Evolutionary conservation across 2,329 filamentous ascomycete species (phyloP), one percentile per base, ranked within the genome.

Genomic region (Sporothrix brunneoviolacea): DNA sequence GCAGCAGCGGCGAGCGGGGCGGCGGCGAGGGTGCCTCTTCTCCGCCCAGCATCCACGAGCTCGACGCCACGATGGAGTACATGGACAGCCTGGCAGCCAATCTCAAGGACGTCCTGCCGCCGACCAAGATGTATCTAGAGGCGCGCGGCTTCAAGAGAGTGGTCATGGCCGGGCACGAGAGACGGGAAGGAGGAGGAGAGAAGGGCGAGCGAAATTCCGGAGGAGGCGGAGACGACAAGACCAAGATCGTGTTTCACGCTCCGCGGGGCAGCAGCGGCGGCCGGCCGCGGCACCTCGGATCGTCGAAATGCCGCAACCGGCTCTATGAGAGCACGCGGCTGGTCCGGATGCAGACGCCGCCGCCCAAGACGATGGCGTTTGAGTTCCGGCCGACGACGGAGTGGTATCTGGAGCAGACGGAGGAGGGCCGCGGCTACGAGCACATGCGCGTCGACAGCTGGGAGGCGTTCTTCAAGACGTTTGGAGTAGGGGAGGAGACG

Each of bases 321-420:
- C 63, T 80, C 18, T 70, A 70, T 53, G 66, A 72, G 33, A 59
- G 62, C 35, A 68, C 70, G 4, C 56, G 56, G 7, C 46, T 58
- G 8, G 53, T 54, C 39, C 60, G 44, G 50, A 55, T 32, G 54
- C 59, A 13, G 49, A 51, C 62, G 16, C 44, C 53, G 6, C 37
- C 50, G 3, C 58, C 58, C 16, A 52, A 41, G 5, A 49, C 39
- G 2, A 68, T 74, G 59, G 9, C 42, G 22, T 78, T 70, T 57
- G 59, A 58, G 15, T 80, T 74, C 56, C 60, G 59, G 37, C 69
- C 74, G 8, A 81, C 78, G 2, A 53, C 65, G 53, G 62, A 71
- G 4, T 82, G 79, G 79, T 82, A 81, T 55, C 56, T 57, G 4
- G 64, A 71, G 33, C 73, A 77, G 54, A 57, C 65, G 21, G 59